phyloP scores from a whole-genome alignment of 768 basidiomycete species.

The Lyophyllum atratum region DNA sequence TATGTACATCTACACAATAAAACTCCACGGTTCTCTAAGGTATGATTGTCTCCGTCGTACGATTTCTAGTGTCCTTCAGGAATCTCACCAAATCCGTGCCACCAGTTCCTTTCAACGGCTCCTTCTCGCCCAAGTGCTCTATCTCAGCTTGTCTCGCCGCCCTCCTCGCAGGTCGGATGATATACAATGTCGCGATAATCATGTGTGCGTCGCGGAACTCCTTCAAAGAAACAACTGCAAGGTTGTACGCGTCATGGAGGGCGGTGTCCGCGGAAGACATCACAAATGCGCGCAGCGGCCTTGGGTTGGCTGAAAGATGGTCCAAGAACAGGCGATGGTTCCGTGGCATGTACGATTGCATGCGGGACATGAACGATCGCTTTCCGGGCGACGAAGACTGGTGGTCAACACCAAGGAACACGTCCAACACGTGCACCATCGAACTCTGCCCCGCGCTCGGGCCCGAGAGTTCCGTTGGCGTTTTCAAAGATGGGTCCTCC shows the following conservation, averaged over 20 bases:
- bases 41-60: conserved; percentile 50
- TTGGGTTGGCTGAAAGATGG: conserved; percentile 61
- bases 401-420: conserved; percentile 71
- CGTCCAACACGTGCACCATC: conserved; percentile 71
- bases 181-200: conserved; percentile 72
- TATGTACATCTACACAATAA: not conserved
- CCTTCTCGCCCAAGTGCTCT: conserved; percentile 25
- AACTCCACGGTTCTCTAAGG: not conserved
- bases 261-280: conserved; percentile 21
- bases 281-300: conserved; percentile 63
- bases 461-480: conserved; percentile 65
- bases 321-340: conserved; percentile 77
- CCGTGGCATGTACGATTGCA: conserved; percentile 84
- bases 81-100: conserved; percentile 80
- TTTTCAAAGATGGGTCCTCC: conserved; percentile 39
- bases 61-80: conserved; percentile 69
- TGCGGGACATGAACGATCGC: conserved; percentile 61
- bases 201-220: conserved; percentile 78
- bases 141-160: conserved; percentile 21
- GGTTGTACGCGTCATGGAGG: conserved; percentile 61
- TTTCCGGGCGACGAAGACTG: conserved; percentile 27
- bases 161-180: conserved; percentile 65
- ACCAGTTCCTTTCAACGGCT: conserved; percentile 64
- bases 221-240: conserved; percentile 64
- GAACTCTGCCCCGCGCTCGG: conserved; percentile 85